Percentiles rank a stretch among this genome's conserved stretches.
Evolutionary conservation across 2,329 filamentous ascomycete species (phyloP).

Genomic region (Fusarium irregulare): DNA sequence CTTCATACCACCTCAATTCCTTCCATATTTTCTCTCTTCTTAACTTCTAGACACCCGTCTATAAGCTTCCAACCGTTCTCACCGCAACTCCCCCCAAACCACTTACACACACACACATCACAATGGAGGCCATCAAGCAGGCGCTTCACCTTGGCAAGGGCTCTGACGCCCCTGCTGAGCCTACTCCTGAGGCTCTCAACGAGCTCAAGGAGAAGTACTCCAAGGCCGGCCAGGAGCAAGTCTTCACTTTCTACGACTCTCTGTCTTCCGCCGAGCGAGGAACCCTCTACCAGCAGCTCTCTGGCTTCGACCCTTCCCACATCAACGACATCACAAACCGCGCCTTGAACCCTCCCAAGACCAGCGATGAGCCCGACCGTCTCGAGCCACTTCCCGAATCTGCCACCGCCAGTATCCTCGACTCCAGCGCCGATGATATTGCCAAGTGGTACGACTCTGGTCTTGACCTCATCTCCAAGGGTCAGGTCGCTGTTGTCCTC

Average conservation of each 20-base stretch:
- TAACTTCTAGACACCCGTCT: conserved; percentile 5
- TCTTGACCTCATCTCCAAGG: conserved; percentile 81
- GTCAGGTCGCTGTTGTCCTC: conserved; percentile 86
- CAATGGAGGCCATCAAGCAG: conserved; percentile 60
- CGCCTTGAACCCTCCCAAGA: conserved; percentile 81
- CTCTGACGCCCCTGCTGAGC: conserved; percentile 56
- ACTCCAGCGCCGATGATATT: conserved; percentile 82
- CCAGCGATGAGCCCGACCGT: conserved; percentile 64
- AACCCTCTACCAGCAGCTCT: conserved; percentile 82
- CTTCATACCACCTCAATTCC: conserved; percentile 16
- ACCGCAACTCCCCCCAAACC: conserved; percentile 32
- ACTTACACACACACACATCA: conserved; percentile 36
- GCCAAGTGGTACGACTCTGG: conserved; percentile 86
- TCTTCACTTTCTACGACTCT: conserved; percentile 85
- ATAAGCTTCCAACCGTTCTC: conserved; percentile 17
- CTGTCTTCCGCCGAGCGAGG: conserved; percentile 80
- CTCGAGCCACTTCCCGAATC: conserved; percentile 91
- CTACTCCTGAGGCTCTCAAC: conserved; percentile 73
- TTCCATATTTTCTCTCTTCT: conserved; percentile 8
- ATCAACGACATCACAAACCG: conserved; percentile 89
- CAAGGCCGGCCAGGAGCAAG: conserved; percentile 81
- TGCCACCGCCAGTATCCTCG: conserved; percentile 89
- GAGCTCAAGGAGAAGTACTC: conserved; percentile 78
- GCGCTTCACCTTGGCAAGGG: conserved; percentile 53
- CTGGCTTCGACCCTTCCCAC: conserved; percentile 81